Evolutionary conservation across 345 rosid species (phyloP).

Genomic region (Kandelia obovata): DNA sequence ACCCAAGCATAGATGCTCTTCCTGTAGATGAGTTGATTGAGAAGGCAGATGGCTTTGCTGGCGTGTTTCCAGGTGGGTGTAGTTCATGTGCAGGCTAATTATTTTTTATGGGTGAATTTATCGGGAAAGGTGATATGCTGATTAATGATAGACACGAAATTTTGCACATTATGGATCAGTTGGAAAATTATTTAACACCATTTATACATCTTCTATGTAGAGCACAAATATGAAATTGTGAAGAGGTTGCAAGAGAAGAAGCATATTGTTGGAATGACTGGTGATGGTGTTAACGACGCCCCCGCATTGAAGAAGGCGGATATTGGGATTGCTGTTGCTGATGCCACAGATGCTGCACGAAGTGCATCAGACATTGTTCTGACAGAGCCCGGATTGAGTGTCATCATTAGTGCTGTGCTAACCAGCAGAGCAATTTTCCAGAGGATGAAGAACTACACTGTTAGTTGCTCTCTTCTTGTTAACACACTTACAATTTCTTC

Average conservation of each 20-base stretch:
- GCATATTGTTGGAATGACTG: conserved; percentile 92
- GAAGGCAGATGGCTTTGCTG: conserved; percentile 93
- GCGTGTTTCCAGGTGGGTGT: conserved; percentile 83
- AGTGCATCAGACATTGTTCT: conserved; percentile 73
- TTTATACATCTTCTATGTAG: conserved; percentile 25
- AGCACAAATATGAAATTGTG: conserved; percentile 94
- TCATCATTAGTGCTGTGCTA: conserved; percentile 84
- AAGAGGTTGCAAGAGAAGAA: conserved; percentile 82
- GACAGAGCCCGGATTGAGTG: conserved; percentile 86
- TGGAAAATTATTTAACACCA: not conserved
- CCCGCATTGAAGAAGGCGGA: conserved; percentile 95
- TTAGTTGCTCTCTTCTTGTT: conserved; percentile 25
- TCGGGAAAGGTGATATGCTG: too few species aligned
- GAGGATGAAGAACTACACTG: conserved; percentile 95
- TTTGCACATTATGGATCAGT: too few species aligned
- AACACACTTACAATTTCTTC: not conserved
- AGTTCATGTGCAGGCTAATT: not conserved
- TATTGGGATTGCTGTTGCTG: conserved; percentile 92
- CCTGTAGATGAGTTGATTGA: conserved; percentile 85
- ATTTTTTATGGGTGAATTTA: too few species aligned
- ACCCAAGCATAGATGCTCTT: conserved; percentile 53
- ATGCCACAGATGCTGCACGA: conserved; percentile 89
- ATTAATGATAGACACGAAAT: too few species aligned
- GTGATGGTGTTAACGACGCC: conserved; percentile 97
- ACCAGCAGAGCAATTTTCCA: conserved; percentile 90